Evolutionary conservation across 2,329 filamentous ascomycete genomes (phyloP).

Genomic region (Pseudogymnoascus sp.): DNA sequence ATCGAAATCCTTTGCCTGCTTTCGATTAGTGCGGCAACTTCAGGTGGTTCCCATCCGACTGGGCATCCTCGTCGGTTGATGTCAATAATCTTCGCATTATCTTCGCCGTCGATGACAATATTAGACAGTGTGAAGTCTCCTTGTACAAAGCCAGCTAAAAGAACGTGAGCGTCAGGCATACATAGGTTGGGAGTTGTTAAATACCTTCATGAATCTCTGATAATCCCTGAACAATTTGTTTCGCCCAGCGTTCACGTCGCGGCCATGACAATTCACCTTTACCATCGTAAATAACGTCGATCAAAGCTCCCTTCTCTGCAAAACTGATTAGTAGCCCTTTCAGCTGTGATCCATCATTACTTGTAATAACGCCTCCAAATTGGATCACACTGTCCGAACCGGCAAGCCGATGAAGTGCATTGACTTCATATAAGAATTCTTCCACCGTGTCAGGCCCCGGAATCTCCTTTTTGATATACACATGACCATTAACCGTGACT

Average conservation of each 20-base stretch:
- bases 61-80: slow-evolving; percentile 97
- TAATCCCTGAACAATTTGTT: slow-evolving; percentile 81
- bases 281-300: slow-evolving; percentile 84
- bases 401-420: slow-evolving; percentile 74
- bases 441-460: slow-evolving; percentile 91
- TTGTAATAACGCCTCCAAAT: slow-evolving; percentile 81
- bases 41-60: slow-evolving; percentile 94
- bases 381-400: slow-evolving; percentile 71
- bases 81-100: slow-evolving; percentile 93
- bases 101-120: slow-evolving; percentile 79
- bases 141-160: slow-evolving; percentile 76
- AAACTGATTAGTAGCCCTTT: slow-evolving; percentile 87
- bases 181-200: background rate
- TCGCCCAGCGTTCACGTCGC: slow-evolving; percentile 77
- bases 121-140: slow-evolving; percentile 97
- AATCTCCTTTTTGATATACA: slow-evolving; percentile 95
- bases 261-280: slow-evolving; percentile 56
- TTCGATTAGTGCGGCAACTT: slow-evolving; percentile 76
- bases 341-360: slow-evolving; percentile 64
- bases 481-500: slow-evolving; percentile 59
- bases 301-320: slow-evolving; percentile 76
- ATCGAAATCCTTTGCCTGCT: slow-evolving; percentile 86
- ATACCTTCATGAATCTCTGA: slow-evolving; percentile 75
- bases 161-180: background rate
- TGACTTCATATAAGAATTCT: slow-evolving; percentile 95